A percentile compares a stretch with the other conserved stretches of the same genome.
Evolutionary conservation across 192 early-diverging fungal genomes (phyloP).

Genomic region (Backusella macrospora): DNA sequence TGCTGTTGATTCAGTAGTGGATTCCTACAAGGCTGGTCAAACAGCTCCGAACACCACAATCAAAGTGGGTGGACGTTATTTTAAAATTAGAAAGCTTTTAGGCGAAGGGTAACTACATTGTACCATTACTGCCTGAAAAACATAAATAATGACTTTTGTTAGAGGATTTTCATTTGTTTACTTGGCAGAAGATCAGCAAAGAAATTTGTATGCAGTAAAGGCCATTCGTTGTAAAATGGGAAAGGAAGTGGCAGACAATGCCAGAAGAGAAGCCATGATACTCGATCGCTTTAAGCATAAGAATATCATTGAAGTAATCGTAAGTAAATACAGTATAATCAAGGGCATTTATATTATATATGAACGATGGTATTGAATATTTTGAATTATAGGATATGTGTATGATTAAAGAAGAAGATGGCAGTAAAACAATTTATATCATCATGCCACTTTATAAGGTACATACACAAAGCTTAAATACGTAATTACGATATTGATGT

Average conservation of each 20-base stretch:
- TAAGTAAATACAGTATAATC: conserved; percentile 24
- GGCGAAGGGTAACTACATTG: conserved; percentile 59
- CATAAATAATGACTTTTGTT: background rate
- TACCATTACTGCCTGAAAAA: background rate
- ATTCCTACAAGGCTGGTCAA: background rate
- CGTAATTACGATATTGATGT: background rate
- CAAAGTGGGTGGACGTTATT: conserved; percentile 51
- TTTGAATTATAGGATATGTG: conserved; percentile 50
- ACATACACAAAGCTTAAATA: background rate
- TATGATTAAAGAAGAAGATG: conserved; percentile 52
- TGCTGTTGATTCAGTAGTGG: conserved; percentile 22
- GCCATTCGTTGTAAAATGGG: conserved; percentile 65
- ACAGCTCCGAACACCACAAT: conserved; percentile 47
- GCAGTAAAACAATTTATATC: conserved; percentile 60
- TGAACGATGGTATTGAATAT: background rate
- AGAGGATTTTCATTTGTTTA: conserved; percentile 73
- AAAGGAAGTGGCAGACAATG: conserved; percentile 57
- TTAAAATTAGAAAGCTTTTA: conserved; percentile 56
- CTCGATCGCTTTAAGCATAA: conserved; percentile 64
- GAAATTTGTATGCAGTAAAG: conserved; percentile 60
- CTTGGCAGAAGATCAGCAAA: conserved; percentile 54
- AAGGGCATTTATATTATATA: background rate
- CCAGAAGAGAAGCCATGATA: conserved; percentile 64
- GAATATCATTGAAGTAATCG: conserved; percentile 64
- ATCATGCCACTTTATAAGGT: conserved; percentile 69